phyloP scores from a whole-genome alignment of 179 eudicot species.

The Sideroxylon spinosum region DNA sequence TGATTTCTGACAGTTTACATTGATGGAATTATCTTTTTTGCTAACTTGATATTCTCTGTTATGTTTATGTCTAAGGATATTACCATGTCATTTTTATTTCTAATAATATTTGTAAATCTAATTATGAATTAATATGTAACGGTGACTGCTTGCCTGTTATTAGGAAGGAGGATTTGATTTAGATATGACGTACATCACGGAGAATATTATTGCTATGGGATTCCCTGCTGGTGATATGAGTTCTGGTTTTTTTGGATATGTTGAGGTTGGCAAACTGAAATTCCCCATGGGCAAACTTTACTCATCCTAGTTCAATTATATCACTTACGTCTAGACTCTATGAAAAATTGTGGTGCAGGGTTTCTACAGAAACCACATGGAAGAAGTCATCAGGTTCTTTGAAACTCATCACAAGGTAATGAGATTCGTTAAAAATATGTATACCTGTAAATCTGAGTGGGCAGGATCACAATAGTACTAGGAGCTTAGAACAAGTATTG shows the following conservation, averaged over 20 bases:
- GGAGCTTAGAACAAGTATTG: not conserved
- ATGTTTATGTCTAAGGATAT: not conserved
- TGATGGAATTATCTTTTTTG: not conserved
- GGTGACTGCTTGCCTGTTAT: slow-evolving; percentile 8
- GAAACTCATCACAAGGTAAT: slow-evolving; percentile 92
- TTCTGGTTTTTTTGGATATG: slow-evolving; percentile 91
- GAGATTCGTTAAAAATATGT: not conserved
- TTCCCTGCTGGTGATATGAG: slow-evolving; percentile 98
- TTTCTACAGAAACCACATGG: slow-evolving; percentile 93
- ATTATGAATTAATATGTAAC: not conserved
- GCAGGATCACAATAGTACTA: not conserved
- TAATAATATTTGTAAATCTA: not conserved
- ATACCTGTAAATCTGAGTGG: not conserved
- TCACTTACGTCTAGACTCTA: not conserved
- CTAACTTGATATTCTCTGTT: not conserved
- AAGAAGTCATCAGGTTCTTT: slow-evolving; percentile 85
- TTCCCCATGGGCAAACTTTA: not conserved
- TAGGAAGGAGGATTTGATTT: slow-evolving; percentile 98
- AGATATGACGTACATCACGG: slow-evolving; percentile 92
- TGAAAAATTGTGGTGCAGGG: slow-evolving; percentile 51
- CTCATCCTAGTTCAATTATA: not conserved
- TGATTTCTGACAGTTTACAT: not conserved
- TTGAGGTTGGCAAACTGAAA: slow-evolving; percentile 52
- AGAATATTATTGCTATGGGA: slow-evolving; percentile 97
- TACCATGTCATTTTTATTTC: not conserved